Conservation (phyloP, 1,139 yeast genomes). For the Saccharomycopsis hybrid region DNA sequence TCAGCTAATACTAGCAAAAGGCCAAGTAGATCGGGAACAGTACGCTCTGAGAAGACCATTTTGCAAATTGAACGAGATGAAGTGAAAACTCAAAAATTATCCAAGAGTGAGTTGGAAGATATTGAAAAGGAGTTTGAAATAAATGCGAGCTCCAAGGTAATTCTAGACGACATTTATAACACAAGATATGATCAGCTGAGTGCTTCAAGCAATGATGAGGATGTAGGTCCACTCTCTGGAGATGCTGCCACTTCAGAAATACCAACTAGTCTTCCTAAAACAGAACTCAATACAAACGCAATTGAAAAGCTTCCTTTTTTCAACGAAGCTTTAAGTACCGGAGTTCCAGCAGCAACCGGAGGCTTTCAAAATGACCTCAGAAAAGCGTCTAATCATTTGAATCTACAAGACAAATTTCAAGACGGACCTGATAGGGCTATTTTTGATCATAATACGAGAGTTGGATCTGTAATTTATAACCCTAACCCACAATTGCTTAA, state of each 20-base stretch:
- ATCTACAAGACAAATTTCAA: too few relatives aligned
- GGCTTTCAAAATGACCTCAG: background rate
- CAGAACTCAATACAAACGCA: background rate
- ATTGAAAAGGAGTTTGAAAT: conserved; percentile 1
- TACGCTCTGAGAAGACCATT: background rate
- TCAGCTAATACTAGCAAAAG: conserved; percentile 3
- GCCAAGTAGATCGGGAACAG: conserved; percentile 1
- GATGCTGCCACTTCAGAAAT: conserved; percentile 1
- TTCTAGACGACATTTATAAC: conserved; percentile 3
- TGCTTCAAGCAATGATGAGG: background rate
- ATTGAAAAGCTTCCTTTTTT: conserved; percentile 9
- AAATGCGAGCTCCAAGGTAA: background rate
- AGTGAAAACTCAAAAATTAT: background rate
- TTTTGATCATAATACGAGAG: too few relatives aligned
- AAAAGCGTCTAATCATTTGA: too few relatives aligned
- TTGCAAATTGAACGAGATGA: background rate
- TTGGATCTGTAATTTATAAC: too few relatives aligned
- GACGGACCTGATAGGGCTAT: too few relatives aligned
- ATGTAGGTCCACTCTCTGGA: background rate
- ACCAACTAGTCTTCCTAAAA: background rate
- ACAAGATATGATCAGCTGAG: background rate
- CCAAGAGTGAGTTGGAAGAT: conserved; percentile 3
- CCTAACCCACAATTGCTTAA: too few relatives aligned
- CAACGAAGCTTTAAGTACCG: conserved; percentile 6
- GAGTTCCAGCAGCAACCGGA: background rate